Evolutionary conservation across 441 rosid species (phyloP), one percentile per base, ranked within the genome.

Genomic region (Populus tomentosa): DNA sequence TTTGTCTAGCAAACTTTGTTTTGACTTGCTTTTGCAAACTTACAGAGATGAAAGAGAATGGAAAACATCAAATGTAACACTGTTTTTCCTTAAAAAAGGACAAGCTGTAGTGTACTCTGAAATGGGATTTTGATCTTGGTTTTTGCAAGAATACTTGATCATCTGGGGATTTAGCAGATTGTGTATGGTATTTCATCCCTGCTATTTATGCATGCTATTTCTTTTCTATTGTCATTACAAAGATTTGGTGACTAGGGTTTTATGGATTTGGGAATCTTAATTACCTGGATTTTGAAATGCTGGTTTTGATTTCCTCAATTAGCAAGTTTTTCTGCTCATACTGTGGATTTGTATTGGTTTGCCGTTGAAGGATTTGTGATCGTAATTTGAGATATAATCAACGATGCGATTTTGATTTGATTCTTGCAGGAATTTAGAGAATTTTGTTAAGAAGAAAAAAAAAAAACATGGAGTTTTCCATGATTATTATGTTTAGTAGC

Each of bases 361-460:
- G 14, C 26, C 26, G 62, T 21, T 24, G n/a, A 67, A 10, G 71
- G 78, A 72, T 67, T 30, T 26, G 40, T 42, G 32, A 72, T 67
- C 78, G 78, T 74, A 38, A 66, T 69, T 36, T 61, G 24, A 73
- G 20, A 24, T 18, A 59, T 42, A 3, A 42, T 42, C 50, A 10
- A 42, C 0, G 18, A 59, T 69, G 73, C 16, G 50, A 42, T 0
- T 42, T 0, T 11, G 50, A 4, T 42, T 42, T 80, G 73, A 2
- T 28, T 75, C 35, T 72, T 79, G 84, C 84, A 87, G 90, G 87
- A 80, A 83, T 78, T 85, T 82, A 68, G 88, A 66, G 84, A 84
- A 3, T 42, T 42, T 11, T 11, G 50, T 3, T 40, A 40, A 40
- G 14, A 40, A 40, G 50, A n/a, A n/a, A 40, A 42, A 3, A 42